These are phyloP conservation scores for Nematocida sp. DNA, from an alignment of 371 early-diverging fungal species.

Conservation along the genomic window DNA sequence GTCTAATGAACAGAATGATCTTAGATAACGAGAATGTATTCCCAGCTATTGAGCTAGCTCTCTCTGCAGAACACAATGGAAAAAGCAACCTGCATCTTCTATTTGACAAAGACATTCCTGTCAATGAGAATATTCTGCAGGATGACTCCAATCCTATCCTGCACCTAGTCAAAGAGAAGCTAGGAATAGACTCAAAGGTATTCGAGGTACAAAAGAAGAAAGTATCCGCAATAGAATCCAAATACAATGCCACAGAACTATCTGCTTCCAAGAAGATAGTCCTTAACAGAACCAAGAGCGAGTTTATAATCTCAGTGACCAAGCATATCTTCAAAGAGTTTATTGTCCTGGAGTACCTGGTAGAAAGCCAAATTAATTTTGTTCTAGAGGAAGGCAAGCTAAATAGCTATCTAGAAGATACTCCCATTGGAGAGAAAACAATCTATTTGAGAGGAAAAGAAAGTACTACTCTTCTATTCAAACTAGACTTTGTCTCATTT, in stretches of 20 bases:
- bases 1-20: constrained; percentile 62
- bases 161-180: constrained; percentile 2
- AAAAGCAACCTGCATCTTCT: not conserved
- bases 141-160: not conserved
- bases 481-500: constrained; percentile 4
- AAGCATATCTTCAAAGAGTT: constrained; percentile 32
- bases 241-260: constrained; percentile 28
- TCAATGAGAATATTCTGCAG: not conserved
- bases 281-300: constrained; percentile 44
- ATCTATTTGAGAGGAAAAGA: constrained; percentile 32
- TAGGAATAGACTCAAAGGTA: constrained; percentile 26
- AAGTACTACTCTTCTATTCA: not conserved
- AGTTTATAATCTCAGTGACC: constrained; percentile 33
- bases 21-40: constrained; percentile 60
- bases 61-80: constrained; percentile 4
- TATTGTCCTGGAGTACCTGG: constrained; percentile 24
- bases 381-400: constrained; percentile 40
- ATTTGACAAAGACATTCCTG: not conserved
- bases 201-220: constrained; percentile 29
- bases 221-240: constrained; percentile 13
- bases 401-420: constrained; percentile 6
- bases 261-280: not conserved
- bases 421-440: constrained; percentile 3
- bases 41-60: constrained; percentile 44
- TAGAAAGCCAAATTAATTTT: constrained; percentile 35